Conservation (phyloP, 768 basidiomycete species). For the Tulasnella sp. region DNA sequence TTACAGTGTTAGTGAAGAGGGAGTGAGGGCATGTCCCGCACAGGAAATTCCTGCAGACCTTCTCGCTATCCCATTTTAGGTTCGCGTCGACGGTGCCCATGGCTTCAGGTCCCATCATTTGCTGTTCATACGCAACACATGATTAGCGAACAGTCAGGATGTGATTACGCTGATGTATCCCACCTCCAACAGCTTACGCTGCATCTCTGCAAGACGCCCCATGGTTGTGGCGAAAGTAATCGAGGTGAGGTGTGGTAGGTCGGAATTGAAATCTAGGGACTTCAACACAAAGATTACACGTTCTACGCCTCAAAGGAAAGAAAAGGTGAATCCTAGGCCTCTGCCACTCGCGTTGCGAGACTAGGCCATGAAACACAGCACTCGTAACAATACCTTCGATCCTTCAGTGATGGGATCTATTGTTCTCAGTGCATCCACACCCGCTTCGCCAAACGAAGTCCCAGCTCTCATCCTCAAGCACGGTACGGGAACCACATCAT, state of each 20-base stretch:
- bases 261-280: not conserved
- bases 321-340: too few species aligned
- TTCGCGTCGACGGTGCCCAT: slow-evolving; percentile 94
- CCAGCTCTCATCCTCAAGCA: too few species aligned
- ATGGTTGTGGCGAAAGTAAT: slow-evolving; percentile 31
- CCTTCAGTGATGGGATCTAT: too few species aligned
- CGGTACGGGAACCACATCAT: too few species aligned
- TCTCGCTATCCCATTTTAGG: slow-evolving; percentile 87
- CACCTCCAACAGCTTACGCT: slow-evolving; percentile 77
- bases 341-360: too few species aligned
- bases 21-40: slow-evolving; percentile 98
- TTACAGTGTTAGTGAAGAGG: slow-evolving; percentile 92
- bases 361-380: too few species aligned
- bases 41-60: slow-evolving; percentile 96
- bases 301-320: too few species aligned
- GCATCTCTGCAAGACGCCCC: slow-evolving; percentile 95
- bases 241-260: not conserved
- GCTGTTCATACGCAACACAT: slow-evolving; percentile 37
- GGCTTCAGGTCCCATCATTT: slow-evolving; percentile 99
- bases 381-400: too few species aligned
- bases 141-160: not conserved
- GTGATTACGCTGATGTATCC: slow-evolving; percentile 23
- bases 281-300: too few species aligned
- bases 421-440: too few species aligned
- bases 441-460: too few species aligned